Percentiles rank a stretch among this genome's conserved stretches.
Conservation (phyloP, 1,139 yeast genomes). For the Candida frijolesensis region DNA sequence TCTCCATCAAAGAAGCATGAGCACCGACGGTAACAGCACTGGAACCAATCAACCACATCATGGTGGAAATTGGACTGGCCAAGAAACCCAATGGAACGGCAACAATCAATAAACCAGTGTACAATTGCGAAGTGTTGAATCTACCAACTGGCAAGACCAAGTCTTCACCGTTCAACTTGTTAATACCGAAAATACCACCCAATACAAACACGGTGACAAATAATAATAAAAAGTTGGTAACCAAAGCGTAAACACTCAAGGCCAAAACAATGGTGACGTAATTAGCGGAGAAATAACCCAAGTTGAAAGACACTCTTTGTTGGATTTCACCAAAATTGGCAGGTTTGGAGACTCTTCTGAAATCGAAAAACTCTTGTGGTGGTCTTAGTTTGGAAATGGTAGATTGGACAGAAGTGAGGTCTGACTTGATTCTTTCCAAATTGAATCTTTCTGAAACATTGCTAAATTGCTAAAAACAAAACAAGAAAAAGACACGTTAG, state of each 20-base stretch:
- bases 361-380: conserved; percentile 91
- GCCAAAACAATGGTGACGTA: conserved; percentile 75
- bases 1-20: conserved; percentile 94
- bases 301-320: conserved; percentile 81
- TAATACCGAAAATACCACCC: conserved; percentile 79
- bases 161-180: conserved; percentile 78
- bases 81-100: conserved; percentile 88
- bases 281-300: conserved; percentile 87
- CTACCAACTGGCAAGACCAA: conserved; percentile 69
- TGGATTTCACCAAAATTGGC: conserved; percentile 87
- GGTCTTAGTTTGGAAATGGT: conserved; percentile 78
- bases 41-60: conserved; percentile 97
- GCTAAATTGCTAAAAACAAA: conserved; percentile 12
- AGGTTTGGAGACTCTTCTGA: conserved; percentile 88
- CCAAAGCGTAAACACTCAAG: conserved; percentile 57
- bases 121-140: conserved; percentile 79
- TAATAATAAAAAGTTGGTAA: conserved; percentile 81
- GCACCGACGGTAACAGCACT: conserved; percentile 84
- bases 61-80: conserved; percentile 91
- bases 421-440: conserved; percentile 51
- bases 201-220: conserved; percentile 73
- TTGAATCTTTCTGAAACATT: conserved; percentile 49
- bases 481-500: conserved; percentile 8
- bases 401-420: conserved; percentile 49
- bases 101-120: conserved; percentile 78